A percentile compares a stretch with the other conserved stretches of the same genome.
phyloP scores from a whole-genome alignment of 148 eudicot genomes.

The Pharnaceum exiguum region DNA sequence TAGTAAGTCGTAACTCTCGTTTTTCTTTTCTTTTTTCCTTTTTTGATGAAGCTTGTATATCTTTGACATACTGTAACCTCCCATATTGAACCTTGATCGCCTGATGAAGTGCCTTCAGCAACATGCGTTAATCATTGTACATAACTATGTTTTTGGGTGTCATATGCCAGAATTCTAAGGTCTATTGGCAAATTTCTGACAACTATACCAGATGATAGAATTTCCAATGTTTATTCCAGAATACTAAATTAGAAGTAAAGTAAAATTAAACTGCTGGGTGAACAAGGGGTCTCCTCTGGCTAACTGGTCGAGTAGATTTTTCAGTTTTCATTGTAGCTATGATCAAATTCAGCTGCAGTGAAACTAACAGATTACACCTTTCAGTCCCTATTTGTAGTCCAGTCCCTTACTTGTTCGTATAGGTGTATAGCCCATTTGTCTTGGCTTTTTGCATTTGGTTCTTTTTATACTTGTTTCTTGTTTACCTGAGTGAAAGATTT shows the following conservation, averaged over 20 bases:
- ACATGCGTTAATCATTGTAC: no score
- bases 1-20: not conserved
- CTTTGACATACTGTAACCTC: not conserved
- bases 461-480: not conserved
- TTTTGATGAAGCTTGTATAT: not conserved
- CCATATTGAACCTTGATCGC: not conserved
- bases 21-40: not conserved
- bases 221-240: not conserved
- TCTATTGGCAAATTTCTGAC: not conserved
- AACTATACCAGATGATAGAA: not conserved
- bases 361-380: no score
- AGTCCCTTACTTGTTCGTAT: no score
- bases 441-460: no score
- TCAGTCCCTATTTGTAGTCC: no score
- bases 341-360: no score
- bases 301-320: no score
- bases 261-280: no score
- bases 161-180: not conserved
- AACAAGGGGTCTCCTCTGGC: no score
- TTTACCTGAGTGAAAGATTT: slow-evolving; percentile 1
- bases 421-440: no score
- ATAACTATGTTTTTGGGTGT: no score
- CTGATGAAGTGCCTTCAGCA: not conserved
- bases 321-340: no score
- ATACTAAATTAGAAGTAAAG: not conserved